Evolutionary conservation across 2,329 filamentous ascomycete genomes (phyloP), one percentile per base, ranked within the genome.

Genomic region (Xylaria hypoxylon): DNA sequence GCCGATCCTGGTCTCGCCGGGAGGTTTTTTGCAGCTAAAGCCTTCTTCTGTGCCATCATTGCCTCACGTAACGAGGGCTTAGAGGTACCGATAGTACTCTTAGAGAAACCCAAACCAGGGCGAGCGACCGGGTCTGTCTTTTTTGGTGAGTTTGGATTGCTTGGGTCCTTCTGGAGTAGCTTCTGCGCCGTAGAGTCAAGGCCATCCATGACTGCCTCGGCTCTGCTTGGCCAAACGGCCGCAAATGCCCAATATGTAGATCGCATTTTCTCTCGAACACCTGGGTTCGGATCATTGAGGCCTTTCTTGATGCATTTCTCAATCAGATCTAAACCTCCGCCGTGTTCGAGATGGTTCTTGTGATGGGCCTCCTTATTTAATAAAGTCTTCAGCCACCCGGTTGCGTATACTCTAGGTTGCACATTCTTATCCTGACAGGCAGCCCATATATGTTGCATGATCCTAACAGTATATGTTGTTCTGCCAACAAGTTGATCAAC

Each of bases 401-500:
- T 85, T 1, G 90, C 91, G 78, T 90, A 97, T 1, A 88, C 87
- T 68, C 96, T 89, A 17, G 94, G 91, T 75, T 96, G 92, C 2
- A 94, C 90, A 75, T 97, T 98, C 82, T 97, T 98, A 81, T 99
- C 95, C 77, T 96, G 91, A 68, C 88, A 91, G 26, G 95, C 94
- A 60, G 83, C 82, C 83, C 89, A 92, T 53, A 98, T 84, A 74
- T 98, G 95, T 77, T 97, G 92, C 84, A 97, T 86, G 68, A 97
- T 85, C 31, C 94, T 90, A 66, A 85, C 83, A 68, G 86, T 94
- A 80, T 95, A 98, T 0, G 94, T 90, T 33, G 91, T 91, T 72
- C 91, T 90, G 68, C 89, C 87, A 69, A 98, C 87, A 59, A 99
- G 90, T 22, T 85, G 88, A 71, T 96, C 90, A n/a, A 97, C 90